Base-by-base conservation (phyloP, 164 flowering plant genomes). In the Kalanchoe fedtschenkoi region DNA sequence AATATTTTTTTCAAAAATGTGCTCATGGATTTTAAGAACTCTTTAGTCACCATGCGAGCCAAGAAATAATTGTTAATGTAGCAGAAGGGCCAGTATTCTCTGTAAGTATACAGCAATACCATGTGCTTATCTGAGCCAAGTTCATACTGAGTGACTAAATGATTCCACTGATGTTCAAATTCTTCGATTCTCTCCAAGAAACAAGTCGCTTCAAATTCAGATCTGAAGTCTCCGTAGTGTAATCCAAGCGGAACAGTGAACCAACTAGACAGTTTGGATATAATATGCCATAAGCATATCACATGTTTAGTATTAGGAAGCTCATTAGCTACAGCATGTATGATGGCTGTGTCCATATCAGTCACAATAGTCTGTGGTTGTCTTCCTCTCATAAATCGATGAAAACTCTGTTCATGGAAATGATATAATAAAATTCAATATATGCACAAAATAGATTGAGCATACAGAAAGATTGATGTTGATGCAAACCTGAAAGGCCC, bases 281-380 rank as follows among this genome's bases (percentile, higher is more conserved):
- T 55, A 22, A 84, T 72, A 65, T 76, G 74, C 79, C 79, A 75
- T 62, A 75, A 58, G 35, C 72, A 58, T 17, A 72, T 69, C 8
- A 82, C 79, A 72, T 81, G 89, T 51, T 78, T 87, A 26, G 86
- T 77, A 62, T 67, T 77, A 29, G 83, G 88, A 62, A 84, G 68
- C 66, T 78, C 82, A 34, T 63, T 68, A 56, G 60, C 46, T 35
- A 84, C 69, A 35, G 83, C 83, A 66, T 82, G 87, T 60, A 62
- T 66, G 33, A 82, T 80, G 62, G 77, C 80, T 28, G 74, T 69
- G 62, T 86, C 85, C 22, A 82, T 70, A 70, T 86, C 89, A 62
- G 86, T 83, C 19, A 86, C 47, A 69, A 86, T 78, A 30, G 85
- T 81, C 58, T 77, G 82, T 17, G 92, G 87, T 41, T 46, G 69